Evolutionary conservation across 1,139 yeast species (phyloP), one percentile per base, ranked within the genome.

Genomic region (Hyphopichia fennica): DNA sequence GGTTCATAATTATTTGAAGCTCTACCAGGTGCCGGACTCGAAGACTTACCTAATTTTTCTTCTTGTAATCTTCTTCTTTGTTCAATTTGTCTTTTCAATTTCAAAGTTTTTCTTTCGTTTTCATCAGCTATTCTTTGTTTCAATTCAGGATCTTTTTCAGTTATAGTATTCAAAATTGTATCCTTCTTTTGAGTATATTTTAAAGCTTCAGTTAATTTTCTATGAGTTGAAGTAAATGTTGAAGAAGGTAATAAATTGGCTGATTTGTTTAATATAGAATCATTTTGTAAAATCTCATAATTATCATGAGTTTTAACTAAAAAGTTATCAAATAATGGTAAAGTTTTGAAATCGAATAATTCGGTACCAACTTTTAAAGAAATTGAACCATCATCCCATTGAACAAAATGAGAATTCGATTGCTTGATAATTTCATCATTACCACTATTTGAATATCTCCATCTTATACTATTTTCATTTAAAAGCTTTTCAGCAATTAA

Each of bases 351-450:
- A 58, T 91, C 98, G 55, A 91, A 93, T 52, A 86, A 76, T 63
- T 93, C 99, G 39, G 74, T 76, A 16, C 99, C 99, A 36, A 95
- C 69, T 55, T 89, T 91, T 47, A 93, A 69, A 2, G 97, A 89
- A 49, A 84, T 64, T 4, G 87, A 75, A 0, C 99, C 99, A 63
- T 93, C 98, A 44, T 87, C 85, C 99, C 99, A 93, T 60, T 87
- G 85, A 25, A 93, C 78, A 45, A 91, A 83, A 57, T 93, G 90
- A 3, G 97, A 84, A 58, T 93, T 93, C 6, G 96, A 85, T 60
- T 90, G 96, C 55, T 87, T 87, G 54, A 77, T 77, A 50, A 87
- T 81, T 43, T 79, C 84, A 47, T 73, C 77, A 44, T 82, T 75
- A 22, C 81, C 87, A 41, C 77, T 69, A 35, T 78, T 79, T 23